phyloP scores from a whole-genome alignment of 768 basidiomycete species.

The Russula sp. region DNA sequence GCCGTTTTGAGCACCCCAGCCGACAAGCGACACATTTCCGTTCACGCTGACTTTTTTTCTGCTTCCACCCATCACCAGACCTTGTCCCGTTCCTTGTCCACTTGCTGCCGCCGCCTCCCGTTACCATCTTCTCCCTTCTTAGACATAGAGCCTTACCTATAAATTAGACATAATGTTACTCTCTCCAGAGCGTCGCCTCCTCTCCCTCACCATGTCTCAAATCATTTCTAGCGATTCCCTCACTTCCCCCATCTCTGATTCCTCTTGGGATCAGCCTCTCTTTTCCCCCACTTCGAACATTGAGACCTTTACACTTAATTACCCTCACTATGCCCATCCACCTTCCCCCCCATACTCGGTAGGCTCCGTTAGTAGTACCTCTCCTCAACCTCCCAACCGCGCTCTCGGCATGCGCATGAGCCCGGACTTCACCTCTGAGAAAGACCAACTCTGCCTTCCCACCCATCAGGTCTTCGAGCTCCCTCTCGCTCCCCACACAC shows the following conservation, averaged over 20 bases:
- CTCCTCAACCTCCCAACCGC: constrained; percentile 32
- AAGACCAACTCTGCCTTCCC: constrained; percentile 53
- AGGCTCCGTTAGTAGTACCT: constrained; percentile 34
- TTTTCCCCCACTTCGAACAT: constrained; percentile 35
- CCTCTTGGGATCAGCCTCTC: constrained; percentile 45
- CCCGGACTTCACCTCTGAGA: constrained; percentile 39
- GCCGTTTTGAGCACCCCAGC: constrained; percentile 11
- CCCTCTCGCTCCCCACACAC: constrained; percentile 32
- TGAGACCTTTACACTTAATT: constrained; percentile 29
- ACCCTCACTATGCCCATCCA: constrained; percentile 29
- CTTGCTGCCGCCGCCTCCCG: constrained; percentile 18
- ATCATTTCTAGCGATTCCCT: constrained; percentile 55
- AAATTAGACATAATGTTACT: constrained; percentile 25
- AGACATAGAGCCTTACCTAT: constrained; percentile 17
- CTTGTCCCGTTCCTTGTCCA: constrained; percentile 17
- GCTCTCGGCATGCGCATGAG: constrained; percentile 49
- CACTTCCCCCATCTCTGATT: constrained; percentile 46
- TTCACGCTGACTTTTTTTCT: constrained; percentile 16
- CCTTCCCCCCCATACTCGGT: constrained; percentile 40
- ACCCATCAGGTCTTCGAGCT: constrained; percentile 73
- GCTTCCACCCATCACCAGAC: constrained; percentile 26
- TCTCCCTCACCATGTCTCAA: constrained; percentile 46
- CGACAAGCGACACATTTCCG: constrained; percentile 22
- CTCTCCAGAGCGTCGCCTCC: constrained; percentile 25
- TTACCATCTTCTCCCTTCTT: constrained; percentile 20